These are phyloP conservation scores for Neltuma alba DNA, from an alignment of 306 rosid genomes.

Conservation along the genomic window DNA sequence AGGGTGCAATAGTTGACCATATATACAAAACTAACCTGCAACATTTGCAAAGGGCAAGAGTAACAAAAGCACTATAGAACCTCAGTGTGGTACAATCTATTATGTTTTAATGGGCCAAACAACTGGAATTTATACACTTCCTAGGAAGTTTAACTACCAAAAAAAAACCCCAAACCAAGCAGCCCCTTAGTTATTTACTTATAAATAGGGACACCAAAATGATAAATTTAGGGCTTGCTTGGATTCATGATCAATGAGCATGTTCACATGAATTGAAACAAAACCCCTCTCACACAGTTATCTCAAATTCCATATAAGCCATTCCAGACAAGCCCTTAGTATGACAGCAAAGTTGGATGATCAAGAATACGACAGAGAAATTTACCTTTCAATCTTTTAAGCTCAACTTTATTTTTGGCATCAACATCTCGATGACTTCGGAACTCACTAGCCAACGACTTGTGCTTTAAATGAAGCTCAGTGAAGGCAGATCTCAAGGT, in stretches of 20 bases:
- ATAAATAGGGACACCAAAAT: background rate
- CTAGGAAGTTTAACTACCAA: background rate
- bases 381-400: constrained; percentile 32
- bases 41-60: background rate
- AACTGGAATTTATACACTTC: background rate
- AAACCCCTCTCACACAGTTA: too few relatives aligned
- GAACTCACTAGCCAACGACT: constrained; percentile 49
- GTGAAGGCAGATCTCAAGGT: constrained; percentile 53
- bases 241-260: too few relatives aligned
- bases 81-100: background rate
- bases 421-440: constrained; percentile 53
- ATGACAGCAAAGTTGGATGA: background rate
- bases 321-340: too few relatives aligned
- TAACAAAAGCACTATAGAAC: background rate
- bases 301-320: too few relatives aligned
- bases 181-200: background rate
- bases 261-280: too few relatives aligned
- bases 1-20: background rate
- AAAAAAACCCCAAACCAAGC: background rate
- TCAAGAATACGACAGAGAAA: background rate
- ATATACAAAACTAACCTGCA: background rate
- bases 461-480: constrained; percentile 55
- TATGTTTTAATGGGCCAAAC: background rate
- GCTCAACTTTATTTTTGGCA: constrained; percentile 55
- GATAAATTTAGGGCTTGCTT: too few relatives aligned